These are phyloP conservation scores for Zasmidium angulare DNA, from an alignment of 2,329 filamentous ascomycete species.

Conservation along the genomic window DNA sequence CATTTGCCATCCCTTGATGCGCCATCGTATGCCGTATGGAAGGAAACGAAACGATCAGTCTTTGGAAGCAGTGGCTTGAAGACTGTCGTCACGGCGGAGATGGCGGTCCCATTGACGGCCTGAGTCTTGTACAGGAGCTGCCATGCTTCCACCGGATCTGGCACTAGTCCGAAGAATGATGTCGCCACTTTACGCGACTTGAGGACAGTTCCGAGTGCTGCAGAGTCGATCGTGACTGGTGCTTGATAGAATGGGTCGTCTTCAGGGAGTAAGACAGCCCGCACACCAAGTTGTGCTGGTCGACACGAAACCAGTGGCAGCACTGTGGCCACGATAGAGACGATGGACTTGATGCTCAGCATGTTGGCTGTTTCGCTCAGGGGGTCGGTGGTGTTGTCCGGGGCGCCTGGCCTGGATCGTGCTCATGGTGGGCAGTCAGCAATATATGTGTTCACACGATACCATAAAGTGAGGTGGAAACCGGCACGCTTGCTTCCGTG, in stretches of 20 bases:
- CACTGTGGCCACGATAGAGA: neutral
- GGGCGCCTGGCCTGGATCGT: neutral
- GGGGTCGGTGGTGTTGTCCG: neutral
- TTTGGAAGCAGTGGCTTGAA: slow-evolving; percentile 26
- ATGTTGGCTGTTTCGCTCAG: neutral
- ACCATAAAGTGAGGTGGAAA: neutral
- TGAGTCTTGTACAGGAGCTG: slow-evolving; percentile 31
- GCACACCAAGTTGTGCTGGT: neutral
- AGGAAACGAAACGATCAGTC: slow-evolving; percentile 30
- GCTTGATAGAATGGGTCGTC: slow-evolving; percentile 32
- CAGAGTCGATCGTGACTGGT: slow-evolving; percentile 24
- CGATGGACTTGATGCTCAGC: neutral
- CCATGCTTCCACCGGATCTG: slow-evolving; percentile 21
- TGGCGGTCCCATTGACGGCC: slow-evolving; percentile 27
- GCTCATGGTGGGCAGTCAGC: neutral
- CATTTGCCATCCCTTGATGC: slow-evolving; percentile 36
- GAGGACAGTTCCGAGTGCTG: slow-evolving; percentile 27
- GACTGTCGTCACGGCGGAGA: slow-evolving; percentile 29
- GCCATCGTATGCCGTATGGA: slow-evolving; percentile 34
- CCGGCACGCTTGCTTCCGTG: neutral
- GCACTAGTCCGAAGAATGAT: slow-evolving; percentile 27
- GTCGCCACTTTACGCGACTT: slow-evolving; percentile 21
- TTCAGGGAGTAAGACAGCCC: slow-evolving; percentile 7
- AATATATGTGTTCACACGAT: neutral
- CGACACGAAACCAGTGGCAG: neutral